These are phyloP conservation scores for Neospermospora avenae DNA, from an alignment of 2,329 filamentous ascomycete genomes.

Conservation along the genomic window DNA sequence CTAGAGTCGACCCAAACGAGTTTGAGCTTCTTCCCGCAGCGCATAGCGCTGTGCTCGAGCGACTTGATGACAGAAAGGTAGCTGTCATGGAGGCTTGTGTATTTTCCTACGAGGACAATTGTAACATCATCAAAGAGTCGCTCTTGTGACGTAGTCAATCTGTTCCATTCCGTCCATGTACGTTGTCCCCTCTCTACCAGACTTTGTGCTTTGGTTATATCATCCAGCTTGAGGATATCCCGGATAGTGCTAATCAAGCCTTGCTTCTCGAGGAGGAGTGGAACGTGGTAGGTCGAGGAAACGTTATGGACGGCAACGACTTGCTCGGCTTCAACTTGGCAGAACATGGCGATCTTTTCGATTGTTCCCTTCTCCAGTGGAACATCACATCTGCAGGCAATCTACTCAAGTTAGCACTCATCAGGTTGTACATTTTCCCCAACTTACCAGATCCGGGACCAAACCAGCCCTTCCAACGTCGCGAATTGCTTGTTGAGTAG, in stretches of 20 bases:
- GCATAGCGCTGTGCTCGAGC: conserved; percentile 89
- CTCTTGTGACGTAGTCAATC: conserved; percentile 63
- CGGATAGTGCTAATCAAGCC: conserved; percentile 67
- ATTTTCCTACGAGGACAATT: conserved; percentile 92
- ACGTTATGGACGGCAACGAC: conserved; percentile 90
- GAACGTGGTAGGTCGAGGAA: conserved; percentile 88
- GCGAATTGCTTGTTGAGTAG: conserved; percentile 87
- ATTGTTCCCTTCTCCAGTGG: conserved; percentile 71
- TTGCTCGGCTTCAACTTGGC: conserved; percentile 80
- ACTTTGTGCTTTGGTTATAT: conserved; percentile 48
- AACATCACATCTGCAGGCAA: conserved; percentile 86
- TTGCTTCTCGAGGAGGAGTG: conserved; percentile 84
- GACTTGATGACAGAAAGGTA: conserved; percentile 84
- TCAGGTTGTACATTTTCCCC: not conserved
- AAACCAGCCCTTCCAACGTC: conserved; percentile 68
- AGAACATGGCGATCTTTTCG: conserved; percentile 84
- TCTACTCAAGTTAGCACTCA: conserved; percentile 46
- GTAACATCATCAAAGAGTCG: conserved; percentile 66
- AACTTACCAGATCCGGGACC: conserved; percentile 28
- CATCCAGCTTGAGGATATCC: conserved; percentile 62
- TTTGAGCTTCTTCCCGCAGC: conserved; percentile 73
- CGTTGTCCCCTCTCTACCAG: conserved; percentile 59
- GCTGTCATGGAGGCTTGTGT: conserved; percentile 77
- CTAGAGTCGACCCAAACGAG: conserved; percentile 83
- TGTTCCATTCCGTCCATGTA: conserved; percentile 79